phyloP scores from a whole-genome alignment of 2,329 filamentous ascomycete species.

The Reticulascus tulasneorum region DNA sequence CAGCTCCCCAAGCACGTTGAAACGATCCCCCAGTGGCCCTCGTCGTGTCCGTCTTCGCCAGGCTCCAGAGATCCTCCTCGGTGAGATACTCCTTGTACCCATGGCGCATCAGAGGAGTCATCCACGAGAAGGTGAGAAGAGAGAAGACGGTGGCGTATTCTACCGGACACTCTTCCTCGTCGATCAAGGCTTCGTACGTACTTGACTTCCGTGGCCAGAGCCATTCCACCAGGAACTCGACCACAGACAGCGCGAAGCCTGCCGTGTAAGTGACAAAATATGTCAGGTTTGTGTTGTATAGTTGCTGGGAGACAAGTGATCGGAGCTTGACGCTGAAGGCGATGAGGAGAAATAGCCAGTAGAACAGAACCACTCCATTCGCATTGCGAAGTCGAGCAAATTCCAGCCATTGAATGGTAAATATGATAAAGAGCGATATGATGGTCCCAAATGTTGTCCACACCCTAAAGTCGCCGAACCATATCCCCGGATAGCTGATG shows the following conservation, averaged over 20 bases:
- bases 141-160: conserved; percentile 96
- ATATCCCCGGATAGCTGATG: conserved; percentile 62
- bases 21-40: conserved; percentile 67
- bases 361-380: conserved; percentile 85
- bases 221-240: conserved; percentile 80
- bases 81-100: conserved; percentile 90
- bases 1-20: conserved; percentile 69
- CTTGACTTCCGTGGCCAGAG: conserved; percentile 75
- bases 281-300: conserved; percentile 60
- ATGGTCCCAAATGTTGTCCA: conserved; percentile 74
- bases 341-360: conserved; percentile 84
- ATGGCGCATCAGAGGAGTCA: conserved; percentile 96
- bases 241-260: conserved; percentile 63
- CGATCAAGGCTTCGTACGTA: conserved; percentile 52
- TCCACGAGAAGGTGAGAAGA: conserved; percentile 91
- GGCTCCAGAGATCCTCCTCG: conserved; percentile 92
- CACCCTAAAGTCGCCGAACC: conserved; percentile 79
- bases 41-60: conserved; percentile 77
- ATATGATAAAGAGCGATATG: conserved; percentile 69
- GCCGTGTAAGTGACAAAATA: conserved; percentile 77
- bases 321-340: conserved; percentile 78
- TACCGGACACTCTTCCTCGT: conserved; percentile 64
- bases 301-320: conserved; percentile 74
- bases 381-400: conserved; percentile 78
- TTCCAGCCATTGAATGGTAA: conserved; percentile 79